Evolutionary conservation across 768 basidiomycete genomes (phyloP).

Genomic region (Hysterangium stoloniferum): DNA sequence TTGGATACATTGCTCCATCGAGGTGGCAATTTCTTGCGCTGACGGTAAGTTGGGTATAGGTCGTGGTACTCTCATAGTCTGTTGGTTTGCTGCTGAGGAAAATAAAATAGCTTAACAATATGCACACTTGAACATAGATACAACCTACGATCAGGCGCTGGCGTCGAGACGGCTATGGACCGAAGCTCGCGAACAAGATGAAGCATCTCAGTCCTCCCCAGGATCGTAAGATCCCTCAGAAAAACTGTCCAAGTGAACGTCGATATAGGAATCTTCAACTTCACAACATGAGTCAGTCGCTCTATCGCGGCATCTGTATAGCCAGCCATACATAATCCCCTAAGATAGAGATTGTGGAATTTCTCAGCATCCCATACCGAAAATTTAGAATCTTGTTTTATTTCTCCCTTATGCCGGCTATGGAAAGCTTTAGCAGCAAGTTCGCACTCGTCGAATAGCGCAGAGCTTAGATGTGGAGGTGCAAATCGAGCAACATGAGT

Average conservation of each 20-base stretch:
- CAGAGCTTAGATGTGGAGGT: constrained; percentile 1
- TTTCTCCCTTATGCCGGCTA: neutral
- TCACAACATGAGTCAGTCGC: neutral
- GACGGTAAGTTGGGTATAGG: neutral
- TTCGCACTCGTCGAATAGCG: neutral
- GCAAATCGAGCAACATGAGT: constrained; percentile 10
- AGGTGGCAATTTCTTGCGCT: neutral
- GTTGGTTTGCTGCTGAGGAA: too few species aligned
- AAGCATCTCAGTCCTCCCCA: neutral
- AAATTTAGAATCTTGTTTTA: neutral
- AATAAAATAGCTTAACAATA: neutral
- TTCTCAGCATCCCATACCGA: constrained; percentile 4
- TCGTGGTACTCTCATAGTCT: neutral
- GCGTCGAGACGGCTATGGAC: neutral
- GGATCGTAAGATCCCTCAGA: neutral
- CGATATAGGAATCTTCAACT: neutral
- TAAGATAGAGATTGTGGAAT: neutral
- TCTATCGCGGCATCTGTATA: constrained; percentile 2
- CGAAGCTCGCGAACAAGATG: neutral
- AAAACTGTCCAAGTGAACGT: constrained; percentile 5
- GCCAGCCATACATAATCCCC: constrained; percentile 3
- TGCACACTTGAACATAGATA: neutral
- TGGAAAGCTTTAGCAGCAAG: constrained; percentile 1
- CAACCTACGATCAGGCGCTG: neutral
- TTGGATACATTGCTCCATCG: neutral